Conservation (phyloP, 176 grass and related monocot species). For the Eremochloa ophiuroides region DNA sequence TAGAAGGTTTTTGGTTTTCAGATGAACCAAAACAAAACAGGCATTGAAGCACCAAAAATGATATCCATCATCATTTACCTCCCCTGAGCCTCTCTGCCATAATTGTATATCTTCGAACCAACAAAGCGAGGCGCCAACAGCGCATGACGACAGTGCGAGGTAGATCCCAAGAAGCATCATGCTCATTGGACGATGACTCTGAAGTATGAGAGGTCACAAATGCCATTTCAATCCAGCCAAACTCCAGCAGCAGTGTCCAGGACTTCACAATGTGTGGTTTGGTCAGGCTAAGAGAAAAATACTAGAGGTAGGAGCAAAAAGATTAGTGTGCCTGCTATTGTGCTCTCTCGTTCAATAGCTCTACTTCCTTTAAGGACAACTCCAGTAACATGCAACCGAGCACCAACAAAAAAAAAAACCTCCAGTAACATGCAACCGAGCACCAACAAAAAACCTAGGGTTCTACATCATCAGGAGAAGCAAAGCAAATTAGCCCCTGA, state of each 20-base stretch:
- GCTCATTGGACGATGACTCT: slow-evolving; percentile 73
- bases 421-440: no score
- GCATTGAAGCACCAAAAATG: no score
- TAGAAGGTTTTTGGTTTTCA: no score
- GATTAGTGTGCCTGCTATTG: slow-evolving; percentile 66
- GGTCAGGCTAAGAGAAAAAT: slow-evolving; percentile 30
- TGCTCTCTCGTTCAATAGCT: slow-evolving; percentile 83
- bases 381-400: slow-evolving; percentile 96
- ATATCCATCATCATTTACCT: no score
- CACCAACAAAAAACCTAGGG: no score
- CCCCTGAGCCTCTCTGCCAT: slow-evolving; percentile 88
- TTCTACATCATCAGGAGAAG: slow-evolving; percentile 40
- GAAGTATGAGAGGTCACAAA: slow-evolving; percentile 73
- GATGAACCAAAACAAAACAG: no score
- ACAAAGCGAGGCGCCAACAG: slow-evolving; percentile 74
- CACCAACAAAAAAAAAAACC: slow-evolving; percentile 98
- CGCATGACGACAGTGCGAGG: slow-evolving; percentile 97
- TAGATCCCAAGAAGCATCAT: slow-evolving; percentile 79
- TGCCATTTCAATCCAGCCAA: slow-evolving; percentile 98
- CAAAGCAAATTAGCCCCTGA: slow-evolving; percentile 23
- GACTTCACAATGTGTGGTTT: slow-evolving; percentile 51
- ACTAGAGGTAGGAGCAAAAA: not conserved
- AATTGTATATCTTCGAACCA: slow-evolving; percentile 83
- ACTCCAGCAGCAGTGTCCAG: slow-evolving; percentile 98
- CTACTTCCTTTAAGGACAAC: slow-evolving; percentile 95